These are phyloP conservation scores for Plasmodium gallinaceum DNA, from an alignment of 169 alveolate species.

Conservation along the genomic window DNA sequence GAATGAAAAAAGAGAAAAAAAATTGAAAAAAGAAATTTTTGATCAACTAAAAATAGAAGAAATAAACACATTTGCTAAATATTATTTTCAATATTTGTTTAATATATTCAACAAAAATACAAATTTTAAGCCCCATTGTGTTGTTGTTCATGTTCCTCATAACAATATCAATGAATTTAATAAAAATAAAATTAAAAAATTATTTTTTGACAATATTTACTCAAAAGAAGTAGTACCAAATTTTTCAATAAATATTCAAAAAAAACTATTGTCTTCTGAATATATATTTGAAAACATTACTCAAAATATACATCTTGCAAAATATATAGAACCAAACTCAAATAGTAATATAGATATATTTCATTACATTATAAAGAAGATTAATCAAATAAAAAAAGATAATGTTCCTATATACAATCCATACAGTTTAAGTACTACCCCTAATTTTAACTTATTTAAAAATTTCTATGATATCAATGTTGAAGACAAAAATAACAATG, in stretches of 20 bases:
- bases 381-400: constrained; percentile 12
- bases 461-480: not conserved
- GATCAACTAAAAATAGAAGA: constrained; percentile 50
- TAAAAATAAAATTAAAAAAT: constrained; percentile 31
- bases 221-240: constrained; percentile 33
- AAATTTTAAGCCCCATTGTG: constrained; percentile 58
- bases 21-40: constrained; percentile 43
- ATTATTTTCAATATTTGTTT: constrained; percentile 61
- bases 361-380: constrained; percentile 22
- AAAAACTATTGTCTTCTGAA: constrained; percentile 21
- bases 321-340: constrained; percentile 9
- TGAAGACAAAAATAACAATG: not conserved
- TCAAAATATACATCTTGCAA: constrained; percentile 9
- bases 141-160: constrained; percentile 59
- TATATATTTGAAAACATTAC: constrained; percentile 61
- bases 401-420: not conserved
- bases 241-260: constrained; percentile 58
- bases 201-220: constrained; percentile 43
- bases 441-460: not conserved
- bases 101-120: constrained; percentile 49
- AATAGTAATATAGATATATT: constrained; percentile 2
- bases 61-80: constrained; percentile 59
- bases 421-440: not conserved
- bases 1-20: constrained; percentile 69
- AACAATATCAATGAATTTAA: not conserved